These are phyloP conservation scores for Effrenium voratum DNA, from an alignment of 73 alveolate species.

Conservation along the genomic window DNA sequence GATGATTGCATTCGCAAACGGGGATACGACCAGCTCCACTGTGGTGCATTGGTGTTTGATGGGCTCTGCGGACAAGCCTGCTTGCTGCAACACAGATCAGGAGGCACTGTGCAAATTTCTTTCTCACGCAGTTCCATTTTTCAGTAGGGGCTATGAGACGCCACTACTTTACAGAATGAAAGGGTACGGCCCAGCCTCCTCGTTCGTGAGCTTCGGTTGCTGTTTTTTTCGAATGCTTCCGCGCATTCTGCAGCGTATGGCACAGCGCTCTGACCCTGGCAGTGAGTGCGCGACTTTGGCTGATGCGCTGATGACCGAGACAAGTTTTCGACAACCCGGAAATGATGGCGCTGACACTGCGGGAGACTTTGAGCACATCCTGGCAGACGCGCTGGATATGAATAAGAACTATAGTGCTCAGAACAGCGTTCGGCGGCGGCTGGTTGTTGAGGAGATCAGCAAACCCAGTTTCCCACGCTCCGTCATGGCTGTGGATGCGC, in stretches of 20 bases:
- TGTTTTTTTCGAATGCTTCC: neutral
- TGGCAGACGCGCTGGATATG: neutral
- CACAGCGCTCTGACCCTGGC: neutral
- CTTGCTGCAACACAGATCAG: neutral
- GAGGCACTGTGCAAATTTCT: slow-evolving; percentile 15
- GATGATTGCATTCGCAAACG: neutral
- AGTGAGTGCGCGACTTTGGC: neutral
- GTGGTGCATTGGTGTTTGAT: neutral
- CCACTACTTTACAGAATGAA: slow-evolving; percentile 37
- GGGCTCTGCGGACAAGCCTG: neutral
- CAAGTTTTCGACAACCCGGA: neutral
- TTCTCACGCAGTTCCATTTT: neutral
- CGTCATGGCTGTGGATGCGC: neutral
- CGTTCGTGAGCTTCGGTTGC: neutral
- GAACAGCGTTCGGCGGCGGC: neutral
- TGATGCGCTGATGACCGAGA: neutral
- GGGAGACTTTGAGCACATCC: neutral
- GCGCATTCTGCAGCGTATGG: neutral
- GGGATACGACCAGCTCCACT: neutral
- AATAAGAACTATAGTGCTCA: neutral
- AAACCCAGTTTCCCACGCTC: neutral
- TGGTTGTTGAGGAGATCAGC: slow-evolving; percentile 1
- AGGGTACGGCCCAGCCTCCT: slow-evolving; percentile 35
- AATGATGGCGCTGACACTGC: neutral
- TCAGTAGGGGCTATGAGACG: neutral